Base-by-base conservation (phyloP, 78 protist genomes). In the Tieghemostelium lacteum region DNA sequence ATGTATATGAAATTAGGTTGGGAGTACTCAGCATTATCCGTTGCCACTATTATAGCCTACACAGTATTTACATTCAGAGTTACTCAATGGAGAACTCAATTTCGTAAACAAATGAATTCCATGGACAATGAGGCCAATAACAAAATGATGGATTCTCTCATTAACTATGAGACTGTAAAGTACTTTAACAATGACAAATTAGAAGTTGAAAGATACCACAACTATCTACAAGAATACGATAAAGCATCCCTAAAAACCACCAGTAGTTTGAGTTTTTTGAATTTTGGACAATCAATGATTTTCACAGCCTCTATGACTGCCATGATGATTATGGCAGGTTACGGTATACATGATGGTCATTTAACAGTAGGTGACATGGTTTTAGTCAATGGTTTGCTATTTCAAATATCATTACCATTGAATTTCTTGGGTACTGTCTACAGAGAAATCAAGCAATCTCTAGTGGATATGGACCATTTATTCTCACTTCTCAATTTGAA, bases 361-460 rank as follows among this genome's bases (percentile, higher is more conserved):
- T 55, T 95, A 66, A 95, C 96, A 0, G 93, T 97, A 10, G 97
- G 97, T 29, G 98, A 95, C 57, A 88, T 97, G 45, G 96, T 95
- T 19, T 52, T 97, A 55, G 85, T 95, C 52, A 94, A 95, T 85
- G 94, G 97, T n/a, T 75, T 96, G 17, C 42, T 97, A 5, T 89
- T 97, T 74, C 98, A 97, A 92, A 92, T 97, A 6, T 91, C 97
- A n/a, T 14, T 94, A 26, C 98, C 98, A 49, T 92, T 97, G 36
- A 96, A 94, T 64, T 97, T 94, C 58, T 72, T 97, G 4, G 98
- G 98, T 24, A 87, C 97, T 4, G 96, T 96, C 31, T 97, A 96
- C 52, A 88, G 98, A 24, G 97, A 96, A 69, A 52, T 95, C 67
- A 87, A 88, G 20, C 96, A 95, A 40, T 75, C 97, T 10, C 76